Conservation (phyloP, 805 yeast species). For the Nakazawaea pomicola region DNA sequence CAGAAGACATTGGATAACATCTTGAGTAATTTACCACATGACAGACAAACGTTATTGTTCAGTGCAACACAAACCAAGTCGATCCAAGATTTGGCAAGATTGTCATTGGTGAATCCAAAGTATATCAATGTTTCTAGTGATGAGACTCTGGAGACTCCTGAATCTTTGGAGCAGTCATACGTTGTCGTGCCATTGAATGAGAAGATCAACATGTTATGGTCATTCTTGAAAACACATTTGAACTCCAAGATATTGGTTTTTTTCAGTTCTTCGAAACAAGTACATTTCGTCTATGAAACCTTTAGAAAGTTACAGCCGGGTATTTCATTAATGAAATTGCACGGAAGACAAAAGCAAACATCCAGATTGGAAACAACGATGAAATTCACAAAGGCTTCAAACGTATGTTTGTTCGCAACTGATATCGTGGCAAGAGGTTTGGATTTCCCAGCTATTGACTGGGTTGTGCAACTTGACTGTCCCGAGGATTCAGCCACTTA, state of each 20-base stretch:
- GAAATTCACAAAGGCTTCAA: conserved; percentile 72
- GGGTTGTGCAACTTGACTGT: conserved; percentile 92
- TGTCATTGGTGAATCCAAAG: conserved; percentile 61
- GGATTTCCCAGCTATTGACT: conserved; percentile 88
- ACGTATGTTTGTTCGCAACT: conserved; percentile 81
- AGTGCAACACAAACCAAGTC: conserved; percentile 89
- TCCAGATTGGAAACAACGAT: conserved; percentile 78
- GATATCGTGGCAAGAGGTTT: conserved; percentile 91
- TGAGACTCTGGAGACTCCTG: conserved; percentile 53
- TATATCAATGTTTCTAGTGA: conserved; percentile 43
- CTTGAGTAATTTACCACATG: conserved; percentile 67
- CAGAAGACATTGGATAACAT: conserved; percentile 78
- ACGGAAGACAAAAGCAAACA: conserved; percentile 89
- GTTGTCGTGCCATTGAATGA: conserved; percentile 67
- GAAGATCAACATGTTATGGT: conserved; percentile 81
- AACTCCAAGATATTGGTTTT: conserved; percentile 79
- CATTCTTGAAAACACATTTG: conserved; percentile 78
- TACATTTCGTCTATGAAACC: conserved; percentile 82
- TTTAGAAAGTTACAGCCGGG: conserved; percentile 90
- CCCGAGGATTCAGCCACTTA: conserved; percentile 89
- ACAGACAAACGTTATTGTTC: conserved; percentile 78
- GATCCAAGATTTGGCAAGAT: conserved; percentile 75
- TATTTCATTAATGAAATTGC: conserved; percentile 76
- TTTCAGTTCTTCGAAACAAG: conserved; percentile 84
- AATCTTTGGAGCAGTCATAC: conserved; percentile 78